A percentile compares a stretch with the other conserved stretches of the same genome.
Evolutionary conservation across 176 grass and related monocot genomes (phyloP).

Genomic region (Luzula sylvatica): DNA sequence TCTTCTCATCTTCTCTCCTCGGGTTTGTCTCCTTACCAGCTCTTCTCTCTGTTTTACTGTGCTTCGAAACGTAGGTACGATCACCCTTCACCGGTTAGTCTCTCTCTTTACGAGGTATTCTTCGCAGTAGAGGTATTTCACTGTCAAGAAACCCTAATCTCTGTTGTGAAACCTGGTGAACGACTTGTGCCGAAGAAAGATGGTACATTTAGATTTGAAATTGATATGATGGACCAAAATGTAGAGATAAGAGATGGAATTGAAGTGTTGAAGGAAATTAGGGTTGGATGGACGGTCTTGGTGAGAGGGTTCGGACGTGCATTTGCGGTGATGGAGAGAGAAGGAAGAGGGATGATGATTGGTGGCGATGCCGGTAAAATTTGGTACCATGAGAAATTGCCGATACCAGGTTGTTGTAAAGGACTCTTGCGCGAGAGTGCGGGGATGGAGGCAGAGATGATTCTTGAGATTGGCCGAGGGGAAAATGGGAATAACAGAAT

Average conservation of each 20-base stretch:
- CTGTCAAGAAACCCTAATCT: conserved; percentile 10
- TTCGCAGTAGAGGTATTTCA: conserved; percentile 52
- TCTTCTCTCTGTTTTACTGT: conserved; percentile 43
- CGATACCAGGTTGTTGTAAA: conserved; percentile 28
- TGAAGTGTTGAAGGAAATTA: conserved; percentile 19
- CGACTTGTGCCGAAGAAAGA: background rate
- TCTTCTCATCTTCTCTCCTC: conserved; percentile 19
- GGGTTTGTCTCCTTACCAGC: conserved; percentile 14
- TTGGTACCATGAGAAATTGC: conserved; percentile 37
- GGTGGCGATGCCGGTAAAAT: conserved; percentile 20
- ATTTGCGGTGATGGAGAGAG: conserved; percentile 45
- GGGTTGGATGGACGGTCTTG: conserved; percentile 47
- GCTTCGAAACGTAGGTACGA: conserved; percentile 14
- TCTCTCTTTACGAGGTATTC: conserved; percentile 39
- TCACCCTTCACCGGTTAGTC: conserved; percentile 14
- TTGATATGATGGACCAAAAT: conserved; percentile 13
- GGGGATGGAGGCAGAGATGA: conserved; percentile 36
- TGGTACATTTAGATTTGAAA: conserved; percentile 46
- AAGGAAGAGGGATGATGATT: conserved; percentile 27
- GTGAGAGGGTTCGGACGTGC: conserved; percentile 23
- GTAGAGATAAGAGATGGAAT: background rate
- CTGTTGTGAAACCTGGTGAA: conserved; percentile 25
- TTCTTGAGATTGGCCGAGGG: conserved; percentile 4
- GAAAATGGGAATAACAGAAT: conserved; percentile 20
- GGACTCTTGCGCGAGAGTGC: conserved; percentile 26